Evolutionary conservation across 2,329 filamentous ascomycete genomes (phyloP).

Genomic region (Cyanodermella asteris): DNA sequence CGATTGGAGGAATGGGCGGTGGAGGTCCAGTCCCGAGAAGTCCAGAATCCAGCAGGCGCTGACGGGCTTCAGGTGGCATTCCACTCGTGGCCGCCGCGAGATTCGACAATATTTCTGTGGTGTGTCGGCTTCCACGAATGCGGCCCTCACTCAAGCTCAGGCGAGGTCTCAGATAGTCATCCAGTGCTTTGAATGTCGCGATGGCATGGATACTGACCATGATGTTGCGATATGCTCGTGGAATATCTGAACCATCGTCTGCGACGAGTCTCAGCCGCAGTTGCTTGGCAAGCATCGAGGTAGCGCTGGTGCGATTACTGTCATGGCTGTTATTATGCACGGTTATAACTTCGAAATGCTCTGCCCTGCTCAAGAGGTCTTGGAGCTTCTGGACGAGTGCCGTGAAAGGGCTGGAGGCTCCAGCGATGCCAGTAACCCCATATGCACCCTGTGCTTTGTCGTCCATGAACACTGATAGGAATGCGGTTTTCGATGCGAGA

Average conservation of each 20-base stretch:
- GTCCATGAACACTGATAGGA: conserved; percentile 84
- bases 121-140: conserved; percentile 36
- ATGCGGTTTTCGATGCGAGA: conserved; percentile 61
- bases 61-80: conserved; percentile 31
- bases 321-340: conserved; percentile 85
- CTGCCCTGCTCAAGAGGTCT: conserved; percentile 82
- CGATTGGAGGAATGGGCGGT: conserved; percentile 16
- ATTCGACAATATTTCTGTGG: conserved; percentile 41
- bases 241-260: conserved; percentile 78
- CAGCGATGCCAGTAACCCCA: conserved; percentile 40
- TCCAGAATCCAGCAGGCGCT: conserved; percentile 14
- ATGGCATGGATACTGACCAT: conserved; percentile 99
- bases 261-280: conserved; percentile 73
- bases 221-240: conserved; percentile 68
- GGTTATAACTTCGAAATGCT: conserved; percentile 94
- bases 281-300: conserved; percentile 92
- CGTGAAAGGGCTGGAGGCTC: conserved; percentile 64
- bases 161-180: conserved; percentile 82
- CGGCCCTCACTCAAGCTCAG: conserved; percentile 67
- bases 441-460: conserved; percentile 33
- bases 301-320: conserved; percentile 70
- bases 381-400: conserved; percentile 84
- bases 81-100: conserved; percentile 54
- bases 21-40: conserved; percentile 7
- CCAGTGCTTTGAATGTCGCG: conserved; percentile 87